A percentile compares a stretch with the other conserved stretches of the same genome.
Conservation (phyloP, 352 stramenopile genomes). For the Blastocystis sp. region DNA sequence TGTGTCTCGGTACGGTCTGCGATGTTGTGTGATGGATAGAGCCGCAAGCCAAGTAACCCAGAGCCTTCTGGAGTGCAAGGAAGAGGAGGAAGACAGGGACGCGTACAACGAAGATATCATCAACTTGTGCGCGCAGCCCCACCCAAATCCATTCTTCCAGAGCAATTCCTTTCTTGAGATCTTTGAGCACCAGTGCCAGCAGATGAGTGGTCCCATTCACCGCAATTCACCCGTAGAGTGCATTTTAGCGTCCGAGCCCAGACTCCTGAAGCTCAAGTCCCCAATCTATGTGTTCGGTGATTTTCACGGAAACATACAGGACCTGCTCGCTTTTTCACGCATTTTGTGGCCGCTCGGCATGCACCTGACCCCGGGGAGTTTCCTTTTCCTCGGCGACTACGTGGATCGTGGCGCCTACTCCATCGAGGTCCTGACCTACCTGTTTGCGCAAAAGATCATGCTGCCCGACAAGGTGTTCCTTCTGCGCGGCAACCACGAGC, state of each 20-base stretch:
- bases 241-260: constrained; percentile 75
- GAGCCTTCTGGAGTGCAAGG: constrained; percentile 21
- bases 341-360: constrained; percentile 89
- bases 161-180: constrained; percentile 15
- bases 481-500: constrained; percentile 84
- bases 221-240: constrained; percentile 70
- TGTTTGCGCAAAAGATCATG: constrained; percentile 87
- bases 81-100: constrained; percentile 16
- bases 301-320: constrained; percentile 87
- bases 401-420: constrained; percentile 89
- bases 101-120: constrained; percentile 54
- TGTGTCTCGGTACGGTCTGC: constrained; percentile 2
- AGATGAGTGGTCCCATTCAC: constrained; percentile 7
- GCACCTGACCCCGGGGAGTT: constrained; percentile 84
- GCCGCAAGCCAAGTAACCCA: constrained; percentile 40
- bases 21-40: neutral
- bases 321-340: constrained; percentile 89
- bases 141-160: constrained; percentile 50
- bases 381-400: constrained; percentile 88
- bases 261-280: constrained; percentile 80
- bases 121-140: constrained; percentile 16
- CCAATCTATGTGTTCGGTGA: constrained; percentile 88
- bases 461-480: constrained; percentile 81
- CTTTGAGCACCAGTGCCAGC: constrained; percentile 55
- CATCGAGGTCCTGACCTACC: constrained; percentile 85